These are phyloP conservation scores for Nymphaea thermarum DNA, from an alignment of 164 flowering plant species.

Conservation along the genomic window DNA sequence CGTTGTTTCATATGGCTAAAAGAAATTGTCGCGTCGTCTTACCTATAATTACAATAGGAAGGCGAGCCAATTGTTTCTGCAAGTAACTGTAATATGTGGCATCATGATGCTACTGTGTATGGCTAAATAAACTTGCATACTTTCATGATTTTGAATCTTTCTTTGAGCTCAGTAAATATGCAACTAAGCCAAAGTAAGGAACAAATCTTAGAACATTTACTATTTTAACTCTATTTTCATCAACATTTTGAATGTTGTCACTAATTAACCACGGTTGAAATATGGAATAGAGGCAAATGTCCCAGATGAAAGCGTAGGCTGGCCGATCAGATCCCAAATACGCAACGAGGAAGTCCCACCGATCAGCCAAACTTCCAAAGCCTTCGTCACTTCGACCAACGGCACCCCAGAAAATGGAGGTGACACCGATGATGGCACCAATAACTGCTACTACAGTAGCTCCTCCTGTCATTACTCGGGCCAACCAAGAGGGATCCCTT, in stretches of 20 bases:
- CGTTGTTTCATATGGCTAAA: not conserved
- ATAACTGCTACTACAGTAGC: slow-evolving; percentile 64
- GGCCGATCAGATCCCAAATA: slow-evolving; percentile 80
- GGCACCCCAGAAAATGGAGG: slow-evolving; percentile 60
- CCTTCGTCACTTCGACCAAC: slow-evolving; percentile 64
- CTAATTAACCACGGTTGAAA: slow-evolving; percentile 97
- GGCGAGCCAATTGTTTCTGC: too few species aligned
- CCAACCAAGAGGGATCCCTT: slow-evolving; percentile 42
- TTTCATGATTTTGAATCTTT: slow-evolving; percentile 7
- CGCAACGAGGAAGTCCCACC: slow-evolving; percentile 54
- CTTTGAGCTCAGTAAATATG: slow-evolving; percentile 54
- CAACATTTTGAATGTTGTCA: slow-evolving; percentile 64
- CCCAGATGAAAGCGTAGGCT: slow-evolving; percentile 98
- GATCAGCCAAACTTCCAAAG: slow-evolving; percentile 50
- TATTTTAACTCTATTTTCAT: slow-evolving; percentile 24
- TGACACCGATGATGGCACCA: slow-evolving; percentile 48
- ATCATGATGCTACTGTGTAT: too few species aligned
- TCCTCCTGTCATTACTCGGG: slow-evolving; percentile 48
- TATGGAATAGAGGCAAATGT: slow-evolving; percentile 55
- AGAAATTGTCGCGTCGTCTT: not conserved
- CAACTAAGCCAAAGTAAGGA: slow-evolving; percentile 69
- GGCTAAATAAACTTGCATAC: too few species aligned
- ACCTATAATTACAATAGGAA: too few species aligned
- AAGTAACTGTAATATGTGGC: too few species aligned
- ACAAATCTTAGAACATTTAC: slow-evolving; percentile 60